These are phyloP conservation scores for Bipolaris bicolor DNA, from an alignment of 2,329 filamentous ascomycete species.

Conservation along the genomic window DNA sequence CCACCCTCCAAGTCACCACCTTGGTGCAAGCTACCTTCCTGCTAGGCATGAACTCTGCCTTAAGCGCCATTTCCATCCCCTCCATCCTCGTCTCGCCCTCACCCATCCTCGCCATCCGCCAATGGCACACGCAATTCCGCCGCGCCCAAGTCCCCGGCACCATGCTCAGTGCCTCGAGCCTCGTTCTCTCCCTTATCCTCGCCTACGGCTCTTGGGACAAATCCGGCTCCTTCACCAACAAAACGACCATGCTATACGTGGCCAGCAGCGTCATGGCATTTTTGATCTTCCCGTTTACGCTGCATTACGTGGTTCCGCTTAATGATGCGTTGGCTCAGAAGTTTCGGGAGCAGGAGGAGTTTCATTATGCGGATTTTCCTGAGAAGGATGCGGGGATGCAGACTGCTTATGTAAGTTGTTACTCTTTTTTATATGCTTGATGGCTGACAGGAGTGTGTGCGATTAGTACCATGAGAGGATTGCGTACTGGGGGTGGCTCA, in stretches of 20 bases:
- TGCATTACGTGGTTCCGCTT: conserved; percentile 3
- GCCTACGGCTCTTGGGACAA: background rate
- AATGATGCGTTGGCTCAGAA: conserved; percentile 4
- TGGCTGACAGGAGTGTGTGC: background rate
- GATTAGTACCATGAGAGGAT: conserved; percentile 5
- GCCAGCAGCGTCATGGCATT: background rate
- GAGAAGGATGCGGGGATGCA: conserved; percentile 7
- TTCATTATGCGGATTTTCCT: conserved; percentile 5
- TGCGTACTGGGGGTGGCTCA: conserved; percentile 5
- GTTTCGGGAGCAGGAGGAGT: background rate
- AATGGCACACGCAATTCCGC: conserved; percentile 8
- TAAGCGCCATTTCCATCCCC: conserved; percentile 1
- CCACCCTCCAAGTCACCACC: background rate
- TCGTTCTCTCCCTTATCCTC: background rate
- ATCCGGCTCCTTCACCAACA: background rate
- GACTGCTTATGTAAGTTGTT: conserved; percentile 2
- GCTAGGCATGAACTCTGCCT: background rate
- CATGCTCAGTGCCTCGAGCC: background rate
- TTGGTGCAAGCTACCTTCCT: conserved; percentile 8
- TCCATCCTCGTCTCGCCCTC: background rate
- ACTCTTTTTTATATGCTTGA: no score
- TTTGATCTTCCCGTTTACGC: conserved; percentile 4
- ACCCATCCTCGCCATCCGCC: conserved; percentile 2
- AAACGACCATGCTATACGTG: background rate
- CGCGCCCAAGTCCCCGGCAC: conserved; percentile 1